Conservation (phyloP, 257 asterid species). For the Euphrasia confusa region DNA sequence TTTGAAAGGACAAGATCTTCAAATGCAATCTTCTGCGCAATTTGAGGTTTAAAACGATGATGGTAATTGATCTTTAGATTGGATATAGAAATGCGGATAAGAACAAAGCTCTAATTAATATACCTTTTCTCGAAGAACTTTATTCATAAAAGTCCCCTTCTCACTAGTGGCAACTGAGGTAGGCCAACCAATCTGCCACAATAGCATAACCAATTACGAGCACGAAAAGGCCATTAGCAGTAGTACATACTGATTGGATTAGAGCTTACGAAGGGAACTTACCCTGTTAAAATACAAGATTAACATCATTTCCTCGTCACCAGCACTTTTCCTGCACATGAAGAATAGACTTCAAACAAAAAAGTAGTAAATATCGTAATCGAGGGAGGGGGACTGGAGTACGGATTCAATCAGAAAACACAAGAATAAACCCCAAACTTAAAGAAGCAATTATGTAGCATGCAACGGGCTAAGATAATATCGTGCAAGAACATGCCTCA, state of each 20-base stretch:
- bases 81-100: background rate
- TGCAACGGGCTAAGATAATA: background rate
- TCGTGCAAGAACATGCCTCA: slow-evolving; percentile 2
- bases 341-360: background rate
- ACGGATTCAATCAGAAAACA: background rate
- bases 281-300: slow-evolving; percentile 79
- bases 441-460: background rate
- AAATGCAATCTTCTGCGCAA: slow-evolving; percentile 78
- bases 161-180: slow-evolving; percentile 87
- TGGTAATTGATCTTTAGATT: background rate
- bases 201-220: slow-evolving; percentile 17
- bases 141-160: slow-evolving; percentile 65
- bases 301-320: slow-evolving; percentile 93
- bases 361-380: too few relatives aligned
- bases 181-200: slow-evolving; percentile 95
- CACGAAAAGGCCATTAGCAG: background rate
- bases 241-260: background rate
- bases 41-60: slow-evolving; percentile 13
- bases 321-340: slow-evolving; percentile 67
- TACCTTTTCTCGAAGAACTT: slow-evolving; percentile 79
- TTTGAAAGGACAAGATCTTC: slow-evolving; percentile 74
- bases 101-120: slow-evolving; percentile 17
- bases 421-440: background rate
- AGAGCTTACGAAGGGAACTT: slow-evolving; percentile 28
- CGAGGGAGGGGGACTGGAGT: background rate